phyloP scores from a whole-genome alignment of 345 rosid species.

The Mercurialis annua region DNA sequence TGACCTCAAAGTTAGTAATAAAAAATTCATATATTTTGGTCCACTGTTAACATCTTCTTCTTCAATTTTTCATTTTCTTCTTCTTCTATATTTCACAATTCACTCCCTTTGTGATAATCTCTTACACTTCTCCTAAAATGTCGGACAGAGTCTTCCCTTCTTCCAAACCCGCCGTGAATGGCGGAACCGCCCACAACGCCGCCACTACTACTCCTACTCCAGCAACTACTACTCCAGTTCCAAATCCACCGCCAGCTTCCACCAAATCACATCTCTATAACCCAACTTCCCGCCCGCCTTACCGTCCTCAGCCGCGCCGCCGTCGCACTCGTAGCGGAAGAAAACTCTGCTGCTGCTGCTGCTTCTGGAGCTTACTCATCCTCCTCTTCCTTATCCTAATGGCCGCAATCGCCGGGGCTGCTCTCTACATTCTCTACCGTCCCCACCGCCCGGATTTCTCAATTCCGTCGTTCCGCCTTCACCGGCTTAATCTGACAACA shows the following conservation, averaged over 20 bases:
- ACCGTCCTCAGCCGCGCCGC: conserved; percentile 57
- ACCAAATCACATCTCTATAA: conserved; percentile 51
- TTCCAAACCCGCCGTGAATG: conserved; percentile 41
- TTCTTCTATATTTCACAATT: not conserved
- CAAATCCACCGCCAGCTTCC: conserved; percentile 22
- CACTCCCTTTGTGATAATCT: not conserved
- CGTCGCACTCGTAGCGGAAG: conserved; percentile 54
- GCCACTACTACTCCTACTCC: conserved; percentile 13
- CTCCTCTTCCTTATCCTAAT: conserved; percentile 59
- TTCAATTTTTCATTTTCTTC: not conserved
- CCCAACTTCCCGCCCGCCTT: conserved; percentile 56
- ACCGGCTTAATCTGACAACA: conserved; percentile 65
- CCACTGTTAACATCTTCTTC: conserved; percentile 2
- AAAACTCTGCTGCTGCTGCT: conserved; percentile 73
- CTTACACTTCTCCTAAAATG: conserved; percentile 9
- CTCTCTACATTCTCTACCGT: conserved; percentile 68
- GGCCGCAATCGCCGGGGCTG: conserved; percentile 64
- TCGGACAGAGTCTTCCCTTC: conserved; percentile 76
- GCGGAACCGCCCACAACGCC: conserved; percentile 12
- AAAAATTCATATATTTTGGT: conserved; percentile 11
- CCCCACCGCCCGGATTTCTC: conserved; percentile 75
- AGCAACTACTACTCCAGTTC: conserved; percentile 40
- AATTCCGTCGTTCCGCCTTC: conserved; percentile 65
- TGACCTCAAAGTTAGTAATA: conserved; percentile 14
- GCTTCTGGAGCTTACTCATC: conserved; percentile 75